Conservation (phyloP, 129 eudicot genomes). For the Logfia minima region DNA sequence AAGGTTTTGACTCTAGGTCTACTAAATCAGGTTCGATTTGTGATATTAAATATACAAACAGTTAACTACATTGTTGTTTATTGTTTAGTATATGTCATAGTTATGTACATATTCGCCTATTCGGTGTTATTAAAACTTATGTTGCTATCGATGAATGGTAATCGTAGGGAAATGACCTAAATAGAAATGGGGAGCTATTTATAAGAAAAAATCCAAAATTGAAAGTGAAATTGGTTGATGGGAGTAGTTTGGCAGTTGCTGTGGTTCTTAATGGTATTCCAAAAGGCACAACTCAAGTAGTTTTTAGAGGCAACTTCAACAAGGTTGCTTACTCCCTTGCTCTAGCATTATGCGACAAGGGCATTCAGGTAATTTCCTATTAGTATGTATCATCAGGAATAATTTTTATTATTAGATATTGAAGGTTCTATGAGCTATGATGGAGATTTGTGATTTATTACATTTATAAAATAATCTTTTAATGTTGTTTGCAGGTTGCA, state of each 20-base stretch:
- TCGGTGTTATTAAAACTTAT: no score
- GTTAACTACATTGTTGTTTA: background rate
- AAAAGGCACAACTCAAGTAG: constrained; percentile 66
- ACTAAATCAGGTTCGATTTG: constrained; percentile 60
- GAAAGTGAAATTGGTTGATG: constrained; percentile 72
- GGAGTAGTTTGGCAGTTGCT: constrained; percentile 84
- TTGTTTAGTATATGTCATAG: background rate
- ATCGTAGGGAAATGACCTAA: constrained; percentile 64
- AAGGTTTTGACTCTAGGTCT: constrained; percentile 77
- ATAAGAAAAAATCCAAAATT: constrained; percentile 56
- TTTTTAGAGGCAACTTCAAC: constrained; percentile 50
- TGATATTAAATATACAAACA: background rate
- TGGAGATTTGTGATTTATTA: background rate
- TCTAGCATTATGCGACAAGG: constrained; percentile 54
- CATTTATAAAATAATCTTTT: no score
- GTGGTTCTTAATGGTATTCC: constrained; percentile 71
- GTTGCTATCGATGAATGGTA: background rate
- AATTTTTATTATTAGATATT: no score
- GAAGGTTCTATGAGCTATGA: background rate
- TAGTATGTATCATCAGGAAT: background rate
- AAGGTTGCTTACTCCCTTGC: constrained; percentile 63
- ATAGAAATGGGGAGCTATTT: constrained; percentile 58
- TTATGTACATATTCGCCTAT: background rate
- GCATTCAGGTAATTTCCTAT: constrained; percentile 52
- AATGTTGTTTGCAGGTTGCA: constrained; percentile 36